Conservation (phyloP, 768 basidiomycete genomes). For the Lactarius deliciosus region DNA sequence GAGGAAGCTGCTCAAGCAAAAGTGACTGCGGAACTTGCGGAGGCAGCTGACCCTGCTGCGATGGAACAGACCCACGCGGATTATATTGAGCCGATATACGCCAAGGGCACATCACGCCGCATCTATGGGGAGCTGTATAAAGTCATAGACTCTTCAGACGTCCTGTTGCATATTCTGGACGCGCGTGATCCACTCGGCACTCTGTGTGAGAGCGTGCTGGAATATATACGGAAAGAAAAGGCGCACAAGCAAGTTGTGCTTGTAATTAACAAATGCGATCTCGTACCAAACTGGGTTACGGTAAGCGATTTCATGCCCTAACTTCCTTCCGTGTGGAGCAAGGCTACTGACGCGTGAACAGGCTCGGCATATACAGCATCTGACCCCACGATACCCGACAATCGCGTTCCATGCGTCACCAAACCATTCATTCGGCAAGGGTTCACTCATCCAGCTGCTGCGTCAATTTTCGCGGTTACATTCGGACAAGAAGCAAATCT, state of each 20-base stretch:
- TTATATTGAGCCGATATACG: slow-evolving; percentile 86
- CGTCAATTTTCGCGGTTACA: slow-evolving; percentile 96
- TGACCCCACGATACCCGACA: slow-evolving; percentile 92
- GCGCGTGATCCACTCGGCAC: slow-evolving; percentile 96
- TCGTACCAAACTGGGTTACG: slow-evolving; percentile 98
- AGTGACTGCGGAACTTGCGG: slow-evolving; percentile 44
- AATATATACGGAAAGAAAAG: slow-evolving; percentile 94
- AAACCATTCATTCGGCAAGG: slow-evolving; percentile 99
- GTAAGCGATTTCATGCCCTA: slow-evolving; percentile 49
- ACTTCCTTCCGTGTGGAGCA: not conserved
- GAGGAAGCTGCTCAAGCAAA: slow-evolving; percentile 52
- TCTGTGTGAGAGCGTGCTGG: slow-evolving; percentile 89
- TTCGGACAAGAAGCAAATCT: slow-evolving; percentile 99
- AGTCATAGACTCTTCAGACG: slow-evolving; percentile 98
- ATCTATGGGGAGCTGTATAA: slow-evolving; percentile 99
- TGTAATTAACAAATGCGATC: slow-evolving; percentile 96
- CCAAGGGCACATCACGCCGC: slow-evolving; percentile 91
- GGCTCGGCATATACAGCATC: slow-evolving; percentile 95
- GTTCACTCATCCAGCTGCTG: slow-evolving; percentile 93
- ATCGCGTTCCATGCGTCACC: slow-evolving; percentile 99
- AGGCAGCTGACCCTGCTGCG: slow-evolving; percentile 44
- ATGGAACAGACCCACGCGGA: slow-evolving; percentile 66
- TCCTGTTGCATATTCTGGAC: slow-evolving; percentile 92
- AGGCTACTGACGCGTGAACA: slow-evolving; percentile 34
- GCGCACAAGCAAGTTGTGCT: slow-evolving; percentile 96